A percentile compares a stretch with the other conserved stretches of the same genome.
phyloP scores from a whole-genome alignment of 2,329 filamentous ascomycete species.

The Fusarium oligoseptatum region DNA sequence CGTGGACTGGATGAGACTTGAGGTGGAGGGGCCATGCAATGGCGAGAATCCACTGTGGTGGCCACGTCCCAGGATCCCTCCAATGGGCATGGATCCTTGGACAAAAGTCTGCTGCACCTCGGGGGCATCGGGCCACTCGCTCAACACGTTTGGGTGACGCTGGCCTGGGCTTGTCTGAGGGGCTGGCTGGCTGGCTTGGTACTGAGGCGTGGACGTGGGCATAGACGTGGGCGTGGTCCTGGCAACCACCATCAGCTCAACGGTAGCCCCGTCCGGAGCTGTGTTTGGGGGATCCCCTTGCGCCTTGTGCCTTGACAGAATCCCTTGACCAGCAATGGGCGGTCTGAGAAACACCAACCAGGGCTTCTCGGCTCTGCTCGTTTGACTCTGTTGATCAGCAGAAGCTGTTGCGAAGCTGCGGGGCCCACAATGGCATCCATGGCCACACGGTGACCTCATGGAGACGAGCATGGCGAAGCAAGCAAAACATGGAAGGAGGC shows the following conservation, averaged over 20 bases:
- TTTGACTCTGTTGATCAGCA: constrained; percentile 29
- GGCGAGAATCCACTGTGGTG: constrained; percentile 43
- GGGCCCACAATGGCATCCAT: constrained; percentile 34
- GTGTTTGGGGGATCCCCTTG: constrained; percentile 34
- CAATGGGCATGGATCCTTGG: constrained; percentile 44
- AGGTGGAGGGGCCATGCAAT: constrained; percentile 45
- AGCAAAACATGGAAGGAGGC: constrained; percentile 21
- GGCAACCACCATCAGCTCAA: constrained; percentile 41
- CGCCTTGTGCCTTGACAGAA: constrained; percentile 23
- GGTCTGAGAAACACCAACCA: constrained; percentile 26
- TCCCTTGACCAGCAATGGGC: constrained; percentile 34
- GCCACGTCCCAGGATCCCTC: constrained; percentile 41
- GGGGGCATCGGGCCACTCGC: constrained; percentile 43
- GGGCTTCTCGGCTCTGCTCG: constrained; percentile 20
- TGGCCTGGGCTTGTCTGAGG: constrained; percentile 28
- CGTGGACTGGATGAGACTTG: constrained; percentile 43
- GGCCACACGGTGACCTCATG: constrained; percentile 46
- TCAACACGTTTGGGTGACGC: constrained; percentile 29
- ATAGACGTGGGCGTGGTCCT: constrained; percentile 31
- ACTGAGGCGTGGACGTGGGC: constrained; percentile 11
- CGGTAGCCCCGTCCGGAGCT: constrained; percentile 38
- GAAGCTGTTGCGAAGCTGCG: constrained; percentile 36
- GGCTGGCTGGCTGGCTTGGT: constrained; percentile 10
- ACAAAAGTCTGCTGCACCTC: constrained; percentile 47
- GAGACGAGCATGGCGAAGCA: constrained; percentile 14